Conservation (phyloP, 257 asterid genomes). For the Solanum ossicruentum region DNA sequence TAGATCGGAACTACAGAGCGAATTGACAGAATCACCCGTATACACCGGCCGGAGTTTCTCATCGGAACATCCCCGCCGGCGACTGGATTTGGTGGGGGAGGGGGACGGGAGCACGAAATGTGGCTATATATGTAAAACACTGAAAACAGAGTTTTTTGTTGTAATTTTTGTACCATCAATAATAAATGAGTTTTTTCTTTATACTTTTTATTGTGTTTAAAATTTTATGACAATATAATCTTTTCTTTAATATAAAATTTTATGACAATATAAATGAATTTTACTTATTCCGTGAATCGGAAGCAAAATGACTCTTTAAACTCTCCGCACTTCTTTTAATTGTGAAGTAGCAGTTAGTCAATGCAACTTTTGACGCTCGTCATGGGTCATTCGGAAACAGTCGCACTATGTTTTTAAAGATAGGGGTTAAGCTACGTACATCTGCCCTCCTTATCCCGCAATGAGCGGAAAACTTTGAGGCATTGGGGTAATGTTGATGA, state of each 20-base stretch:
- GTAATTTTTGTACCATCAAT: neutral
- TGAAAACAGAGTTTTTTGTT: neutral
- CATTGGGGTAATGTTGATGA: too few relatives aligned
- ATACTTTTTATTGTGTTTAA: neutral
- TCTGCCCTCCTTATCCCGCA: too few relatives aligned
- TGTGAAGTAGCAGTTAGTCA: too few relatives aligned
- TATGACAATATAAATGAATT: too few relatives aligned
- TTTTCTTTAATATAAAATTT: neutral
- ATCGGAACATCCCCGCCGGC: neutral
- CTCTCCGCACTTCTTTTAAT: too few relatives aligned
- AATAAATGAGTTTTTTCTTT: neutral
- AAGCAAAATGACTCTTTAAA: too few relatives aligned
- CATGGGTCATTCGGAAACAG: too few relatives aligned
- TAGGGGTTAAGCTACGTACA: too few relatives aligned
- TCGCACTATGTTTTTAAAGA: too few relatives aligned
- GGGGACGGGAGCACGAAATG: neutral
- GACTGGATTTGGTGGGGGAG: neutral
- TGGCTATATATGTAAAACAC: neutral
- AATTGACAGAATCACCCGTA: neutral
- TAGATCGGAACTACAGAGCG: neutral
- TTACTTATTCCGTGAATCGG: slow-evolving; percentile 80
- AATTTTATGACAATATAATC: neutral
- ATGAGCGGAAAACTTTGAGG: too few relatives aligned
- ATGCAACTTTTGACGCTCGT: too few relatives aligned
- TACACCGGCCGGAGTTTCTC: neutral